Evolutionary conservation across 1,139 yeast species (phyloP).

Genomic region (Taphrina populina): DNA sequence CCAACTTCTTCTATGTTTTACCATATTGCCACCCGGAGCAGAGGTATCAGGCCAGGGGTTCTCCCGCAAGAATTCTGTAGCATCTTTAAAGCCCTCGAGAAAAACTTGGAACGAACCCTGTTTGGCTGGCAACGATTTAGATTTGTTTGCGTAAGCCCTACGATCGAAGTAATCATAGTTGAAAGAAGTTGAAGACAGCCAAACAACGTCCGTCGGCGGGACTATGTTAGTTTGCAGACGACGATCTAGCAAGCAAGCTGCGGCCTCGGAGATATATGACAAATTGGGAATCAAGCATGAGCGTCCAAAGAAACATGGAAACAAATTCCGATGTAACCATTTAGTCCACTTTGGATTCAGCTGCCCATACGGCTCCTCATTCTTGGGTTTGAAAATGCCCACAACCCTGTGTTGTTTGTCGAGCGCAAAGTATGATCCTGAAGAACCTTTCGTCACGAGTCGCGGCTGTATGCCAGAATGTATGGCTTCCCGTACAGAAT

Average conservation of each 20-base stretch:
- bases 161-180: conserved; percentile 57
- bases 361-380: conserved; percentile 80
- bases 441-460: conserved; percentile 64
- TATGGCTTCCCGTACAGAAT: conserved; percentile 51
- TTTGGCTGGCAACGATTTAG: conserved; percentile 50
- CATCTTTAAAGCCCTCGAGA: conserved; percentile 59
- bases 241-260: conserved; percentile 64
- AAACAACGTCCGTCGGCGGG: conserved; percentile 64
- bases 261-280: conserved; percentile 71
- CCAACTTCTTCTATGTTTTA: conserved; percentile 21
- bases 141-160: conserved; percentile 40
- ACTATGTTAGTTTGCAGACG: conserved; percentile 61
- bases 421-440: conserved; percentile 67
- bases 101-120: conserved; percentile 70
- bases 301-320: conserved; percentile 75
- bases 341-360: conserved; percentile 77
- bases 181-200: conserved; percentile 56
- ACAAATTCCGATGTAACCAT: conserved; percentile 72
- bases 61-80: conserved; percentile 58
- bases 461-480: conserved; percentile 51
- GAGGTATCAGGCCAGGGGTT: conserved; percentile 56
- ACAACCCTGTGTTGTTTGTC: conserved; percentile 47
- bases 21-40: background rate
- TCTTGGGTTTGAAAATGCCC: conserved; percentile 75
- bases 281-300: conserved; percentile 64